These are phyloP conservation scores for Lactuca sativa DNA, from an alignment of 129 eudicot species.

Conservation along the genomic window DNA sequence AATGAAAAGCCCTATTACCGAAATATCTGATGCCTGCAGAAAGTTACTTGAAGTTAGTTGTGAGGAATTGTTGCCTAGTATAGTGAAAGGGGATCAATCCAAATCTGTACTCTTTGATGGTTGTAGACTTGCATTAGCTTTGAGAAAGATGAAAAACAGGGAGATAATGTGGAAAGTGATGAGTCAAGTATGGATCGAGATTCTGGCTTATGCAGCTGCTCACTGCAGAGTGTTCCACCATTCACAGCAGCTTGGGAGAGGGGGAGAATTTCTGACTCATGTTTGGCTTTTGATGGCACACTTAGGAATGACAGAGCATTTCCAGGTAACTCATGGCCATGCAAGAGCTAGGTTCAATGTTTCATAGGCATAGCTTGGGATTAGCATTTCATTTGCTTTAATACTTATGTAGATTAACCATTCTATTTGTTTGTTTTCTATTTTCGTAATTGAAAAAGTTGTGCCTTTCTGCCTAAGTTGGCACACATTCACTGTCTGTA, in stretches of 20 bases:
- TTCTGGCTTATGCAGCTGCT: slow-evolving; percentile 43
- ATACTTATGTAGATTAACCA: not conserved
- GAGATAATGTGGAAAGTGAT: slow-evolving; percentile 37
- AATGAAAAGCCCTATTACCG: slow-evolving; percentile 7
- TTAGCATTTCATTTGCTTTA: not conserved
- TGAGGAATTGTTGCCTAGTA: slow-evolving; percentile 38
- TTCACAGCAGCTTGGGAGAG: slow-evolving; percentile 51
- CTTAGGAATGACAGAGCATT: slow-evolving; percentile 59
- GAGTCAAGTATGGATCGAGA: slow-evolving; percentile 54
- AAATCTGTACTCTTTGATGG: slow-evolving; percentile 56
- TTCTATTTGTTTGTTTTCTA: too few relatives aligned
- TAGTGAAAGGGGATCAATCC: slow-evolving; percentile 54
- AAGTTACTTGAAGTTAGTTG: slow-evolving; percentile 44
- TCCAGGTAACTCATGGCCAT: slow-evolving; percentile 58
- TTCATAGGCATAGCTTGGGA: not conserved
- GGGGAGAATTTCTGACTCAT: slow-evolving; percentile 64
- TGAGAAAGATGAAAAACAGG: slow-evolving; percentile 23
- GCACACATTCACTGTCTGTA: not conserved
- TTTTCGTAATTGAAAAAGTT: not conserved
- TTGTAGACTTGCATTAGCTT: slow-evolving; percentile 39
- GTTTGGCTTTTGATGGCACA: slow-evolving; percentile 76
- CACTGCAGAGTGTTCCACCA: slow-evolving; percentile 49
- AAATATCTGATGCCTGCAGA: slow-evolving; percentile 30
- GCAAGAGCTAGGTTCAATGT: slow-evolving; percentile 58
- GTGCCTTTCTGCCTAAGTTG: not conserved